Base-by-base conservation (phyloP, 2,329 filamentous ascomycete genomes). In the Verticillium zaregamsianum region DNA sequence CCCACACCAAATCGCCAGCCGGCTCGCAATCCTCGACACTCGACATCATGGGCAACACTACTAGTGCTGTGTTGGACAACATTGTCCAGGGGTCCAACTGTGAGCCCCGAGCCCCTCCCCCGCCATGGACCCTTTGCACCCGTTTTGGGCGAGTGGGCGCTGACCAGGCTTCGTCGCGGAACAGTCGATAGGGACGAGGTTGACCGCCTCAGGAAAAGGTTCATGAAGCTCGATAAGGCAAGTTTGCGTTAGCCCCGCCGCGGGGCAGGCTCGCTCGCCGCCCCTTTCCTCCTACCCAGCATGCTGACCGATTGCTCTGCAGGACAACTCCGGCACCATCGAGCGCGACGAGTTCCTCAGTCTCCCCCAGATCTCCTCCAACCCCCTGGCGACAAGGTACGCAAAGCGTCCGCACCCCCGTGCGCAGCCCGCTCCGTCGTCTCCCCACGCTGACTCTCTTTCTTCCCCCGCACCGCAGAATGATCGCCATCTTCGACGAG, bases 401-500 rank as follows among this genome's bases (percentile, higher is more conserved):
- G 77, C 35, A 62, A 52, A 62, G 49, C 59, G 6, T 25, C 28
- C 55, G 55, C 55, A 39, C 57, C 40, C 58, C 40, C n/a, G 15
- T 14, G 7, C 49, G 32, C 17, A 37, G 31, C 55, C 7, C 7
- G 14, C 20, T 25, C 33, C 28, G 20, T 17, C 20, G 17, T 9
- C n/a, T 32, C 12, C 12, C 54, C 54, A 40, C n/a, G 54, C 35
- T 23, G 15, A 35, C 55, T 3, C 5, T 14, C 33, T 14, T 35
- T 35, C 25, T 6, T 17, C 25, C 31, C 35, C 20, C 14, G 39
- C 32, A n/a, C 5, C 6, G 64, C 73, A 93, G 91, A 77, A 97
- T 99, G 93, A 99, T 99, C 72, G 94, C 95, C 62, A 99, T 98
- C 71, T 98, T 99, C 74, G 95, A 99, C 77, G 95, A 98, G 78